Percentiles rank a stretch among this genome's conserved stretches.
phyloP scores from a whole-genome alignment of 768 basidiomycete genomes.

The Auriscalpium orientale region DNA sequence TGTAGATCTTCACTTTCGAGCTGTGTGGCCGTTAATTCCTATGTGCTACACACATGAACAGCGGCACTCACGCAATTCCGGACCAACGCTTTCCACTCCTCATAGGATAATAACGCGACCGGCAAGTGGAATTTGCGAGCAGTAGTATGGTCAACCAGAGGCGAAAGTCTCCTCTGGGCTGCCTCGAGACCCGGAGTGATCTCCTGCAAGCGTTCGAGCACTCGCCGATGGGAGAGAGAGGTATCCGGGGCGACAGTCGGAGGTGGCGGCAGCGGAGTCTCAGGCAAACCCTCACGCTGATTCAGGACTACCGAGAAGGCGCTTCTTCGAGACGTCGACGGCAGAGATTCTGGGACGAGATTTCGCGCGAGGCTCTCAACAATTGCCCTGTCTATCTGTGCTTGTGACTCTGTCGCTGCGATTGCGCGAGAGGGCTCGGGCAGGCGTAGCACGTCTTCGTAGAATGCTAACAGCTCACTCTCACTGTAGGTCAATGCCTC shows the following conservation, averaged over 20 bases:
- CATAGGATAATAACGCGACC: constrained; percentile 37
- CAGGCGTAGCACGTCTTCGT: constrained; percentile 32
- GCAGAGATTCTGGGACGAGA: background rate
- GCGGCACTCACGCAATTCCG: constrained; percentile 37
- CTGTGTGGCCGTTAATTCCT: constrained; percentile 25
- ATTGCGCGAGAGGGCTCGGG: constrained; percentile 5
- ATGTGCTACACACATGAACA: background rate
- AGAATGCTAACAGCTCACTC: constrained; percentile 31
- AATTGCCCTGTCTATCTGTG: constrained; percentile 11
- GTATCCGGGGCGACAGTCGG: background rate
- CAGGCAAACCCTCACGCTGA: background rate
- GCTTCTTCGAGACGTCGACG: background rate
- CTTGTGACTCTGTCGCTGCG: constrained; percentile 1
- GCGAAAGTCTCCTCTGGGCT: constrained; percentile 5
- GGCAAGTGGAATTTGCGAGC: constrained; percentile 22
- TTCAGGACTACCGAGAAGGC: constrained; percentile 3
- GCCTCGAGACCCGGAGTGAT: constrained; percentile 1
- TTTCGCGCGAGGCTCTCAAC: constrained; percentile 27
- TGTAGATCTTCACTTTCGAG: constrained; percentile 36
- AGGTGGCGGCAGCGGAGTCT: background rate
- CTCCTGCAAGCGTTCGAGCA: constrained; percentile 8
- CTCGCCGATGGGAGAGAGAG: background rate
- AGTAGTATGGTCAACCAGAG: background rate
- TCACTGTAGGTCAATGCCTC: constrained; percentile 23
- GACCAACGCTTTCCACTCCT: constrained; percentile 51